Conservation (phyloP, 108 stramenopile species). For the Discostella stelligeroides region DNA sequence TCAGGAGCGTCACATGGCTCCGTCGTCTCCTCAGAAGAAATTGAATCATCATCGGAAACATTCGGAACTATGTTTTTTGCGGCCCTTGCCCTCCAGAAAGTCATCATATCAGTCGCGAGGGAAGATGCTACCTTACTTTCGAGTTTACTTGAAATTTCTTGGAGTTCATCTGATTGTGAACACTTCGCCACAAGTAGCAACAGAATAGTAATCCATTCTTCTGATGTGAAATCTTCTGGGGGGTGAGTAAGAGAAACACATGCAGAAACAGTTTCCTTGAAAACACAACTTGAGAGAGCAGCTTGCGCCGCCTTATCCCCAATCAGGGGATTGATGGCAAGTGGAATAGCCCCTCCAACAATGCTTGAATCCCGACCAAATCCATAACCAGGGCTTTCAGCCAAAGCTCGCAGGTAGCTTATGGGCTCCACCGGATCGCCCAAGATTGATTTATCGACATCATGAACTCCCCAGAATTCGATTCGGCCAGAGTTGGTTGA, state of each 20-base stretch:
- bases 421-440: constrained; percentile 63
- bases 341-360: constrained; percentile 67
- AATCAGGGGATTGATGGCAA: constrained; percentile 71
- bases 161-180: constrained; percentile 74
- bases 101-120: constrained; percentile 27
- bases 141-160: constrained; percentile 50
- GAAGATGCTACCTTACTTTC: constrained; percentile 31
- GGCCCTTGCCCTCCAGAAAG: constrained; percentile 38
- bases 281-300: constrained; percentile 69
- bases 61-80: constrained; percentile 43
- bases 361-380: constrained; percentile 61
- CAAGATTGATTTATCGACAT: constrained; percentile 62
- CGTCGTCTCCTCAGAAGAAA: constrained; percentile 20
- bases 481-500: constrained; percentile 32
- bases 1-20: constrained; percentile 2
- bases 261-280: constrained; percentile 67
- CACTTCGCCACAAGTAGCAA: constrained; percentile 75
- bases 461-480: constrained; percentile 58
- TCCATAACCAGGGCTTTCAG: constrained; percentile 82
- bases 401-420: constrained; percentile 67
- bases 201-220: constrained; percentile 77
- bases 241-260: constrained; percentile 62
- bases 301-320: constrained; percentile 82
- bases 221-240: constrained; percentile 64
- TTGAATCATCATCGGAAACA: constrained; percentile 33